Conservation (phyloP, 139 green algal species). For the Nannochloris sp. region DNA sequence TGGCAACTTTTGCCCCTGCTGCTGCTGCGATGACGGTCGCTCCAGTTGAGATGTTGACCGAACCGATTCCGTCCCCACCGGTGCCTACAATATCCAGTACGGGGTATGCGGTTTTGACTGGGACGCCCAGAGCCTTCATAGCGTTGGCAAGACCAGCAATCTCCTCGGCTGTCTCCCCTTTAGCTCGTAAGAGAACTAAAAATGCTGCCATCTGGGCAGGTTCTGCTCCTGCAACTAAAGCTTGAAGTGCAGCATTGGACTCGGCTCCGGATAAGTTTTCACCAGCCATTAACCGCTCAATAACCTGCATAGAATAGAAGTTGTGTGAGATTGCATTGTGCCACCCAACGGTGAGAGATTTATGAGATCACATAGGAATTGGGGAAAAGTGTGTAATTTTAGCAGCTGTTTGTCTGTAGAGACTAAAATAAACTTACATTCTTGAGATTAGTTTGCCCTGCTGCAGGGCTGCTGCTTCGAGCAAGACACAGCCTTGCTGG, state of each 20-base stretch:
- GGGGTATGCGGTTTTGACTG: conserved; percentile 47
- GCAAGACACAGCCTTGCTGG: not conserved
- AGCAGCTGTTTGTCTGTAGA: no score
- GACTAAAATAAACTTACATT: not conserved
- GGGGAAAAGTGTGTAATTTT: not conserved
- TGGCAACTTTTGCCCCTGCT: conserved; percentile 91
- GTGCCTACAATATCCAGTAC: conserved; percentile 98
- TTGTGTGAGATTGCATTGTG: not conserved
- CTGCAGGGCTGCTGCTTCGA: not conserved
- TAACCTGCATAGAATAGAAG: conserved; percentile 30
- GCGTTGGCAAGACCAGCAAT: conserved; percentile 84
- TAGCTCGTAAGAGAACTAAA: conserved; percentile 90
- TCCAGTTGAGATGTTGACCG: conserved; percentile 98
- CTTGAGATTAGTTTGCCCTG: not conserved
- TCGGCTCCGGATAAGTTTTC: conserved; percentile 61
- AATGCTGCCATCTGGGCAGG: conserved; percentile 85
- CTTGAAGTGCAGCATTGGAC: conserved; percentile 23
- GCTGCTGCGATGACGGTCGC: conserved; percentile 88
- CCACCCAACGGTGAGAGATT: not conserved
- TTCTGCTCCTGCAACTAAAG: conserved; percentile 59
- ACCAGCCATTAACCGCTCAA: conserved; percentile 61
- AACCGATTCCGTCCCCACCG: conserved; percentile 93
- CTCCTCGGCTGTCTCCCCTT: conserved; percentile 94
- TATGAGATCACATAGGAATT: not conserved
- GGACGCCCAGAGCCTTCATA: conserved; percentile 58